These are phyloP conservation scores for Prunus armeniaca DNA, from an alignment of 306 rosid genomes.

Conservation along the genomic window DNA sequence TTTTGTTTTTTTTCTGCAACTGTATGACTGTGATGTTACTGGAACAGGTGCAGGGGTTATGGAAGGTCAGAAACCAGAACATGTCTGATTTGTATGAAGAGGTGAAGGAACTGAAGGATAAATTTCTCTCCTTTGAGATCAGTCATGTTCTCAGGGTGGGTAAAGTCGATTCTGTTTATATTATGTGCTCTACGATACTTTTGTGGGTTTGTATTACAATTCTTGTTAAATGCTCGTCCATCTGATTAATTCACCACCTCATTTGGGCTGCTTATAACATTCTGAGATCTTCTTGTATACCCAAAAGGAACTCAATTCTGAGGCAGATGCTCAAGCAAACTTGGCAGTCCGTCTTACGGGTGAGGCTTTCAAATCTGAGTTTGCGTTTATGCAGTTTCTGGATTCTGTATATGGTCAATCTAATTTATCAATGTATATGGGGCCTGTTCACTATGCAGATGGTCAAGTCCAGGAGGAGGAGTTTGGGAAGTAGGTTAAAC, in stretches of 20 bases:
- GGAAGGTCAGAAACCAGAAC: slow-evolving; percentile 73
- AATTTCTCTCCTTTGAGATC: slow-evolving; percentile 71
- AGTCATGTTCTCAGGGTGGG: slow-evolving; percentile 87
- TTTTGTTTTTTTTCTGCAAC: slow-evolving; percentile 15
- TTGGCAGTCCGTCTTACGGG: slow-evolving; percentile 72
- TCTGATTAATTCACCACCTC: background rate
- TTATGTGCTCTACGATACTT: background rate
- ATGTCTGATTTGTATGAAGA: slow-evolving; percentile 52
- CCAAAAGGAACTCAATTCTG: slow-evolving; percentile 64
- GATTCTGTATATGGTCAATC: background rate
- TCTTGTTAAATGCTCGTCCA: background rate
- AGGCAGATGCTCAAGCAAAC: slow-evolving; percentile 93
- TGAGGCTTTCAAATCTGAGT: slow-evolving; percentile 34
- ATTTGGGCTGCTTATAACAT: slow-evolving; percentile 13
- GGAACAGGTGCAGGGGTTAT: slow-evolving; percentile 76
- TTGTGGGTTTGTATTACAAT: background rate
- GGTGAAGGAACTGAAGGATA: slow-evolving; percentile 67
- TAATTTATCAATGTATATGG: slow-evolving; percentile 6
- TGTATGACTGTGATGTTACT: slow-evolving; percentile 27
- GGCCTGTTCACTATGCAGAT: slow-evolving; percentile 42
- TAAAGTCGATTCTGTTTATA: slow-evolving; percentile 16
- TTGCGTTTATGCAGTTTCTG: slow-evolving; percentile 1
- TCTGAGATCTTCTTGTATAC: slow-evolving; percentile 25
- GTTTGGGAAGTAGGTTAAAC: slow-evolving; percentile 24
- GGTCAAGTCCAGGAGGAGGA: slow-evolving; percentile 77